A percentile compares a stretch with the other conserved stretches of the same genome.
Evolutionary conservation across 495 filamentous ascomycete genomes (phyloP).

Genomic region (Tetracladium setigerum): DNA sequence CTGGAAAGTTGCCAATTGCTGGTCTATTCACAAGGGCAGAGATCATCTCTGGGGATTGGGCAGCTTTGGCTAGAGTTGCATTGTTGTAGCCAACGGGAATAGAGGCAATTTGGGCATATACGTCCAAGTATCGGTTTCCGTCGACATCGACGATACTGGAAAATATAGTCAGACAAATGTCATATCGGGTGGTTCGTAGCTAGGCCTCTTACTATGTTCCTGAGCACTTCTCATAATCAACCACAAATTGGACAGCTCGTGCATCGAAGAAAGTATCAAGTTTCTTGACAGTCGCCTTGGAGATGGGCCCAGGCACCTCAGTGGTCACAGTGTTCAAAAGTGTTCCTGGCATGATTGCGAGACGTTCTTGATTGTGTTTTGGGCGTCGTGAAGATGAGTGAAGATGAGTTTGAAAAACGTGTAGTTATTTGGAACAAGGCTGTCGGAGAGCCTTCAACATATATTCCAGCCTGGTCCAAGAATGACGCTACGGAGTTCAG

Average conservation of each 20-base stretch:
- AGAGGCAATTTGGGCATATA: constrained; percentile 88
- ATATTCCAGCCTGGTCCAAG: too few relatives aligned
- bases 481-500: too few relatives aligned
- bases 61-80: constrained; percentile 61
- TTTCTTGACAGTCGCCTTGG: constrained; percentile 2
- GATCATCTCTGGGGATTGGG: constrained; percentile 69
- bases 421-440: too few relatives aligned
- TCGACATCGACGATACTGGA: constrained; percentile 1
- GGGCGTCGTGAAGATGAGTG: too few relatives aligned
- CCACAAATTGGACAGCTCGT: constrained; percentile 80
- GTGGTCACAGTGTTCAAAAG: constrained; percentile 1
- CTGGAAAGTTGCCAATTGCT: constrained; percentile 89
- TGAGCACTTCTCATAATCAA: constrained; percentile 67
- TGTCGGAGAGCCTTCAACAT: too few relatives aligned
- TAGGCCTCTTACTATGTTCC: constrained; percentile 74
- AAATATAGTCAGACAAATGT: constrained; percentile 52
- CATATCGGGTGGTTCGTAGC: constrained; percentile 68
- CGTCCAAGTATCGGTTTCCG: constrained; percentile 17
- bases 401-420: too few relatives aligned
- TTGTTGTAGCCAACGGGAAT: constrained; percentile 97
- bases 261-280: constrained; percentile 57
- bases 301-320: constrained; percentile 9
- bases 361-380: too few relatives aligned
- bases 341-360: too few relatives aligned
- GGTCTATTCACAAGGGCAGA: constrained; percentile 81